These are phyloP conservation scores for Mucor racemosus DNA, from an alignment of 371 early-diverging fungal species.

Conservation along the genomic window DNA sequence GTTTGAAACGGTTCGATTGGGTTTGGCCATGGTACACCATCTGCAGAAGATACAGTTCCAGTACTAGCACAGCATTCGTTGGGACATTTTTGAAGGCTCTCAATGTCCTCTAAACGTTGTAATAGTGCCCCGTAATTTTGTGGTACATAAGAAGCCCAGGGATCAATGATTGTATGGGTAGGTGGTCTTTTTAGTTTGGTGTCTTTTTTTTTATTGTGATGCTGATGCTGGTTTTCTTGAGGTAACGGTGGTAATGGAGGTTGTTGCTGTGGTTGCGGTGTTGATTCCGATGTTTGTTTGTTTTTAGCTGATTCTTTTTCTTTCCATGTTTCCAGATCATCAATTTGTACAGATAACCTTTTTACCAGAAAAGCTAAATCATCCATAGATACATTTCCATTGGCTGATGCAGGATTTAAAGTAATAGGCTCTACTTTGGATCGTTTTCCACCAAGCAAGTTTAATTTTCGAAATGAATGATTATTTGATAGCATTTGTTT, in stretches of 20 bases:
- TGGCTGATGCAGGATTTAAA: not conserved
- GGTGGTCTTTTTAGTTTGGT: not conserved
- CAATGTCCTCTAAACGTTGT: slow-evolving; percentile 25
- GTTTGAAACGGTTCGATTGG: slow-evolving; percentile 29
- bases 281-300: slow-evolving; percentile 2
- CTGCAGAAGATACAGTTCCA: slow-evolving; percentile 19
- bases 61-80: slow-evolving; percentile 17
- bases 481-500: slow-evolving; percentile 13
- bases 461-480: slow-evolving; percentile 19
- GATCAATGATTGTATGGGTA: slow-evolving; percentile 28
- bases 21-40: slow-evolving; percentile 35
- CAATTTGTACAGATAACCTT: slow-evolving; percentile 31
- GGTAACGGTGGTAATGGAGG: slow-evolving; percentile 6
- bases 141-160: slow-evolving; percentile 36
- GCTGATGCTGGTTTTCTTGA: not conserved
- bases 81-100: slow-evolving; percentile 23
- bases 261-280: slow-evolving; percentile 6
- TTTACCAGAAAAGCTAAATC: slow-evolving; percentile 30
- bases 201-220: not conserved
- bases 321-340: slow-evolving; percentile 22
- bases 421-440: slow-evolving; percentile 15
- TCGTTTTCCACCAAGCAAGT: slow-evolving; percentile 20
- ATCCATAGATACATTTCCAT: slow-evolving; percentile 22
- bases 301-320: slow-evolving; percentile 9
- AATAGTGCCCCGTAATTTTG: slow-evolving; percentile 36